These are phyloP conservation scores for Xylaria sp. DNA, from an alignment of 2,329 filamentous ascomycete species.

Conservation along the genomic window DNA sequence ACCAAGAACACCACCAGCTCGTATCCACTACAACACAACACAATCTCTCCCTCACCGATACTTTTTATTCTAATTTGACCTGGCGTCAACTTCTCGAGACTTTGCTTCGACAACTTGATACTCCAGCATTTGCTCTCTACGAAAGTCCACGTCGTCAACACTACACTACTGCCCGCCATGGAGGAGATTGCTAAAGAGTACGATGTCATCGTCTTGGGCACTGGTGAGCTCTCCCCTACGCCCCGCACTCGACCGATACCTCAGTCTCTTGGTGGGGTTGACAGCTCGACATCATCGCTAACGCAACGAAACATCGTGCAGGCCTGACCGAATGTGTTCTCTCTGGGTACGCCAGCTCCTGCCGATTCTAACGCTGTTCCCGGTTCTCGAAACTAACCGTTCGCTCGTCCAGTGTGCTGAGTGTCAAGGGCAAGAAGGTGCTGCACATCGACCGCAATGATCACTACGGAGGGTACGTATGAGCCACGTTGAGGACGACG, in stretches of 20 bases:
- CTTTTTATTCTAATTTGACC: slow-evolving; percentile 30
- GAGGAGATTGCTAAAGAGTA: slow-evolving; percentile 98
- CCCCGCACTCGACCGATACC: slow-evolving; percentile 35
- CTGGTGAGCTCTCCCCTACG: slow-evolving; percentile 64
- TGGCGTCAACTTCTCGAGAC: slow-evolving; percentile 28
- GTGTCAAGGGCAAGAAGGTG: slow-evolving; percentile 98
- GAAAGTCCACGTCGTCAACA: slow-evolving; percentile 30
- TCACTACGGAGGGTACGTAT: slow-evolving; percentile 91
- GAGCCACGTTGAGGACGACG: neutral
- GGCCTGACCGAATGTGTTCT: slow-evolving; percentile 99
- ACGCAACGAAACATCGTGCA: slow-evolving; percentile 49
- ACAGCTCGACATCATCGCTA: slow-evolving; percentile 14
- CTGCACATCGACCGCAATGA: slow-evolving; percentile 98
- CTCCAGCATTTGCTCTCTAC: slow-evolving; percentile 5
- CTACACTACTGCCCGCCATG: slow-evolving; percentile 62
- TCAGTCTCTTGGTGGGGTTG: slow-evolving; percentile 18
- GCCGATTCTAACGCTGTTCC: neutral
- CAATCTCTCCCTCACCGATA: slow-evolving; percentile 37
- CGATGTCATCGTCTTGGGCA: slow-evolving; percentile 98
- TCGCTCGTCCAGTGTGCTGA: slow-evolving; percentile 70
- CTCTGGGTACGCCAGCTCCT: slow-evolving; percentile 70
- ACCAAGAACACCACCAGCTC: slow-evolving; percentile 29
- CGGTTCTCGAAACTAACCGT: neutral
- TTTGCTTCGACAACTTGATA: slow-evolving; percentile 3
- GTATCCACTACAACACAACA: slow-evolving; percentile 31